Percentiles rank a stretch among this genome's conserved stretches.
These are phyloP conservation scores for Torrubiellomyces zombiae DNA, from an alignment of 2,329 filamentous ascomycete species.

Conservation along the genomic window DNA sequence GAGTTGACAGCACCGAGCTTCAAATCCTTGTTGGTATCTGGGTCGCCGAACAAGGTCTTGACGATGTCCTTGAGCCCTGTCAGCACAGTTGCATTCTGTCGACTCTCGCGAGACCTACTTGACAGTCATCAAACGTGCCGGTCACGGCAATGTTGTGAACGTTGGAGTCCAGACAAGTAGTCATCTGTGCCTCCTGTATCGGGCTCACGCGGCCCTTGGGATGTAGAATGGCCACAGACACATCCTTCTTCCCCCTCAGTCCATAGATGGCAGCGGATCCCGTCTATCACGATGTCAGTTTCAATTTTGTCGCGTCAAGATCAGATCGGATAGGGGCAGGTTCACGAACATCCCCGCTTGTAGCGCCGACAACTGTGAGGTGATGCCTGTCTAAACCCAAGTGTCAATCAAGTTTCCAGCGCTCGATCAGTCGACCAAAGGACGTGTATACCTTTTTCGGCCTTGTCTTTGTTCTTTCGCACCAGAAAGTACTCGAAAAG, in stretches of 20 bases:
- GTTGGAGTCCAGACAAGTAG: slow-evolving; percentile 75
- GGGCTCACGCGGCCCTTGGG: slow-evolving; percentile 82
- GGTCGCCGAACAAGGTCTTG: slow-evolving; percentile 79
- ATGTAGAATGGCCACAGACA: slow-evolving; percentile 87
- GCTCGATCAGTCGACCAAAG: not conserved
- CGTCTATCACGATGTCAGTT: slow-evolving; percentile 28
- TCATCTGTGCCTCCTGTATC: slow-evolving; percentile 95
- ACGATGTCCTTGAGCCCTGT: slow-evolving; percentile 79
- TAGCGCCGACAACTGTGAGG: slow-evolving; percentile 73
- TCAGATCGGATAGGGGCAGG: slow-evolving; percentile 1
- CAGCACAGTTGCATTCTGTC: slow-evolving; percentile 29
- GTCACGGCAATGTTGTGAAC: slow-evolving; percentile 84
- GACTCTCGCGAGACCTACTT: slow-evolving; percentile 43
- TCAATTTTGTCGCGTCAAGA: not conserved
- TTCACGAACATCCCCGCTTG: slow-evolving; percentile 64
- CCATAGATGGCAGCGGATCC: slow-evolving; percentile 95
- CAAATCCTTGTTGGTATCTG: slow-evolving; percentile 63
- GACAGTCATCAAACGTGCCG: slow-evolving; percentile 92
- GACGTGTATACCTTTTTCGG: slow-evolving; percentile 28
- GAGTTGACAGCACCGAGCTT: slow-evolving; percentile 89
- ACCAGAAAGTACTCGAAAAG: slow-evolving; percentile 80
- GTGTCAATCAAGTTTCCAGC: slow-evolving; percentile 7
- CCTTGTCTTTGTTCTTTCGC: slow-evolving; percentile 54
- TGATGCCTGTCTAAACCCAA: slow-evolving; percentile 47
- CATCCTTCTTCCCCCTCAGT: slow-evolving; percentile 86